Percentiles rank a stretch among this genome's conserved stretches.
phyloP scores from a whole-genome alignment of 148 eudicot species.

The Agrostemma githago region DNA sequence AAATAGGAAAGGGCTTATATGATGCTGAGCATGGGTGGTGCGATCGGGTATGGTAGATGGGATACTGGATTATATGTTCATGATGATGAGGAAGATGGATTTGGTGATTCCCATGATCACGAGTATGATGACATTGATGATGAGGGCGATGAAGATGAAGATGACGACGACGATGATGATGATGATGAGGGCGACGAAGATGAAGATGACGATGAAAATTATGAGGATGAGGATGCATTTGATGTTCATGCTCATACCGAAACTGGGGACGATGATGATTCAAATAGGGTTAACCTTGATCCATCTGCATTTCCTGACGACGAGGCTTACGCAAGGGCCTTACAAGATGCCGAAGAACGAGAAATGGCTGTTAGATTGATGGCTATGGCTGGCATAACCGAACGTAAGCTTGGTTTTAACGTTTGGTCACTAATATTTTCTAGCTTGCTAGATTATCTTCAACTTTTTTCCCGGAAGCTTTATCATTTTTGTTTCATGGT shows the following conservation, averaged over 20 bases:
- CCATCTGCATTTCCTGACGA: slow-evolving; percentile 73
- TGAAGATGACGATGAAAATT: slow-evolving; percentile 31
- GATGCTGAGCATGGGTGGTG: slow-evolving; percentile 79
- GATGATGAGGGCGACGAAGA: slow-evolving; percentile 28
- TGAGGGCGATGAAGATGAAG: slow-evolving; percentile 34
- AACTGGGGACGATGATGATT: slow-evolving; percentile 35
- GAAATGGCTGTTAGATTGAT: slow-evolving; percentile 90
- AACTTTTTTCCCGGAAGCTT: not conserved
- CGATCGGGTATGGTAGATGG: slow-evolving; percentile 72
- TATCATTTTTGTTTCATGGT: slow-evolving; percentile 17
- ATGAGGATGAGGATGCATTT: slow-evolving; percentile 54
- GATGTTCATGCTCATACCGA: slow-evolving; percentile 64
- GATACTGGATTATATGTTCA: slow-evolving; percentile 56
- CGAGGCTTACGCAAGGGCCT: slow-evolving; percentile 94
- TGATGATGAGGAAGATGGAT: slow-evolving; percentile 42
- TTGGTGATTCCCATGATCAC: slow-evolving; percentile 37
- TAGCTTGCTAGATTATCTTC: not conserved
- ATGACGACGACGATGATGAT: slow-evolving; percentile 22
- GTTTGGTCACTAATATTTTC: not conserved
- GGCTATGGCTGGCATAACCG: slow-evolving; percentile 76
- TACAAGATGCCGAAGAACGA: slow-evolving; percentile 92
- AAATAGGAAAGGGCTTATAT: slow-evolving; percentile 93
- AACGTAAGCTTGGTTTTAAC: slow-evolving; percentile 40
- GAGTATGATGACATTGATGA: slow-evolving; percentile 29
- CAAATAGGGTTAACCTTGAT: slow-evolving; percentile 46